Evolutionary conservation across 2,329 filamentous ascomycete genomes (phyloP), one percentile per base, ranked within the genome.

Genomic region (Microsporum canis): DNA sequence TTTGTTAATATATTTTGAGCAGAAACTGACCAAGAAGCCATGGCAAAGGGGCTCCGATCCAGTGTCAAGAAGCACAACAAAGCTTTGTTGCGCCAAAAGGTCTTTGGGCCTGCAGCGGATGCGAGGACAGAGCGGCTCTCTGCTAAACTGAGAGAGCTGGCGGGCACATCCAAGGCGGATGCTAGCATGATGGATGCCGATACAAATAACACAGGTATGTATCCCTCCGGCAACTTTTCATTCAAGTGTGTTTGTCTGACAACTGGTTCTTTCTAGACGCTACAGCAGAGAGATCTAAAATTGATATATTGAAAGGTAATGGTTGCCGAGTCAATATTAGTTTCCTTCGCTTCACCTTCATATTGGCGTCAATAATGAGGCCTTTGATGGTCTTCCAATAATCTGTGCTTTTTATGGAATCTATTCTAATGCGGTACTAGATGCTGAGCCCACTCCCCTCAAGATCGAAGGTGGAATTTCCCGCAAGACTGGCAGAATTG

Each of bases 21-120:
- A 6, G 5, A n/a, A n/a, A n/a, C 2, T 43, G 17, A 43, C 39
- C 6, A 39, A n/a, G 39, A 6, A 57, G 39, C 39, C 55, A 97
- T 96, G 92, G 92, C 91, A 29, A 96, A 95, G 74, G 88, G 89
- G 72, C 80, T 88, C 63, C 83, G 92, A 73, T 84, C 91, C 66
- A 95, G 87, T 72, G 80, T 83, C 66, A 84, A 81, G 69, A 96
- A 96, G 79, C 81, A 82, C 70, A 96, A 96, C 79, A 90, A 91
- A 77, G 81, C 83, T 67, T 86, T 84, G 68, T 82, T 96, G 66
- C 91, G 91, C 74, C 80, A 83, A 66, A 85, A 84, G 66, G 87
- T 96, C 66, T 96, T 95, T 75, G 89, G 87, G 1, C 92, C 92
- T 14, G 85, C 86, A 60, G 89, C 92, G 73, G 78, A 82, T 68